phyloP scores from a whole-genome alignment of 2,329 filamentous ascomycete species.

The Ophiostoma australiae region DNA sequence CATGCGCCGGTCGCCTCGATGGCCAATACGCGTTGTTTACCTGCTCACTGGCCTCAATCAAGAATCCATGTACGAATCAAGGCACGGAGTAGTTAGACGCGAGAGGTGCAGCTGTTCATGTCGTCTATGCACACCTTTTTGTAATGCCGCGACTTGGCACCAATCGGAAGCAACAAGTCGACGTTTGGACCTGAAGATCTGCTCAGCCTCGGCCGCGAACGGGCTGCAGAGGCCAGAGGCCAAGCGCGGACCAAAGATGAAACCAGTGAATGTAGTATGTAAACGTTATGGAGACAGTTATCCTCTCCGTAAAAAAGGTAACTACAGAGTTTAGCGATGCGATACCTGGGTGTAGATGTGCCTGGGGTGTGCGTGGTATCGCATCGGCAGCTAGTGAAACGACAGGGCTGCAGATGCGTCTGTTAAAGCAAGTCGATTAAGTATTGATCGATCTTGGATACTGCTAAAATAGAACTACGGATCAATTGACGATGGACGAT shows the following conservation, averaged over 20 bases:
- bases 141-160: not conserved
- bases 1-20: not conserved
- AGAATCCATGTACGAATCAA: not conserved
- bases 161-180: not conserved
- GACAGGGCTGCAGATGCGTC: conserved; percentile 1
- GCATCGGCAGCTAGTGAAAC: conserved; percentile 1
- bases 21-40: not conserved
- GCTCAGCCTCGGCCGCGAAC: conserved; percentile 10
- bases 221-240: not conserved
- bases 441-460: not conserved
- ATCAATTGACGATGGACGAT: not conserved
- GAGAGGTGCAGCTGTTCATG: not conserved
- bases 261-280: not conserved
- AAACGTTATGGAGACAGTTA: too few relatives aligned
- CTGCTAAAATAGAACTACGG: not conserved
- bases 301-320: too few relatives aligned
- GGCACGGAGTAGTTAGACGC: not conserved
- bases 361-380: not conserved
- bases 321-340: not conserved
- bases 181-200: not conserved
- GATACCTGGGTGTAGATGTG: not conserved
- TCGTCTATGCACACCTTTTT: not conserved
- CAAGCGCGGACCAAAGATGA: not conserved
- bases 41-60: not conserved
- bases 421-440: not conserved